A percentile compares a stretch with the other conserved stretches of the same genome.
phyloP scores from a whole-genome alignment of 768 basidiomycete genomes.

The Trametes cingulata region DNA sequence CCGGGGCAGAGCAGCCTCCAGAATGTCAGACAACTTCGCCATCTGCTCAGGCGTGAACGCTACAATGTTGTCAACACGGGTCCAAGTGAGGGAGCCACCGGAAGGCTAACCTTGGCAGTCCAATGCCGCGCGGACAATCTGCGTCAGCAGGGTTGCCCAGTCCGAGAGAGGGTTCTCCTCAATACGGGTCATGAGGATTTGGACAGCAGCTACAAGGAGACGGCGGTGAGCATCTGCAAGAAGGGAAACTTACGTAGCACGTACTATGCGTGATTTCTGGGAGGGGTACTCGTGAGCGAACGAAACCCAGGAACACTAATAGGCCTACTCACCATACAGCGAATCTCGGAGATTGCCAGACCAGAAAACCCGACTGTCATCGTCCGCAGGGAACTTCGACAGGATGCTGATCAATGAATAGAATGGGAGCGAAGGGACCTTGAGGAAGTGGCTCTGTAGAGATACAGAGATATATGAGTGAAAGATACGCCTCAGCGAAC shows the following conservation, averaged over 20 bases:
- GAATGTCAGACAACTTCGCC: conserved; percentile 46
- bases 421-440: conserved; percentile 81
- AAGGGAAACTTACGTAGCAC: background rate
- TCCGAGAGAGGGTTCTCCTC: conserved; percentile 36
- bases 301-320: background rate
- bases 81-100: background rate
- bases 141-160: conserved; percentile 45
- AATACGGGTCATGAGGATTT: conserved; percentile 56
- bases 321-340: conserved; percentile 56
- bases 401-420: conserved; percentile 74
- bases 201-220: conserved; percentile 45
- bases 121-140: conserved; percentile 47
- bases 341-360: conserved; percentile 59
- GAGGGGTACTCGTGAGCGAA: background rate
- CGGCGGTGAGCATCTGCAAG: conserved; percentile 15
- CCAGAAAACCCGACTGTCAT: conserved; percentile 79
- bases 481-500: background rate
- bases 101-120: conserved; percentile 55
- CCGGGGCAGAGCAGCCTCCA: conserved; percentile 34
- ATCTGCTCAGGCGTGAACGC: conserved; percentile 68
- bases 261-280: conserved; percentile 41
- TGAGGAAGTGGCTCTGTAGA: conserved; percentile 78
- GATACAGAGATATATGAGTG: too few species aligned
- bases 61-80: conserved; percentile 28
- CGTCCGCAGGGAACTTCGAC: conserved; percentile 76